Conservation (phyloP, 1,139 yeast genomes). For the Insectozyma bohioensis region DNA sequence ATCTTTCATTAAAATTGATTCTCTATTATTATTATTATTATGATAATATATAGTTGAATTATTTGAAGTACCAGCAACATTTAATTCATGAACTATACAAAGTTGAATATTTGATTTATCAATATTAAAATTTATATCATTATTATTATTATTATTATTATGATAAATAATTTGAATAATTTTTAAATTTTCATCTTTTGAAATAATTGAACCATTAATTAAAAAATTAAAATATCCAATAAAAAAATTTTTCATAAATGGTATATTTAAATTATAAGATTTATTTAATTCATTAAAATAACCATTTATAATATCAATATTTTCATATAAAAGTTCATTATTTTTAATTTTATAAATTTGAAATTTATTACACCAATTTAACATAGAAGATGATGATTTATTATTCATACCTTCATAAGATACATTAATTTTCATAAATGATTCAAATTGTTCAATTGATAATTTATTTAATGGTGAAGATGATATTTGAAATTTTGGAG, state of each 20-base stretch:
- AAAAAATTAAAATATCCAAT: conserved; percentile 39
- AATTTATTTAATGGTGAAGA: conserved; percentile 18
- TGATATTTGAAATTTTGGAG: conserved; percentile 9
- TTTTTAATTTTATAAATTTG: conserved; percentile 27
- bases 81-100: conserved; percentile 31
- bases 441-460: conserved; percentile 27
- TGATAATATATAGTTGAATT: conserved; percentile 5
- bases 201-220: conserved; percentile 28
- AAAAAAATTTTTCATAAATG: conserved; percentile 42
- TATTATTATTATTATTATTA: conserved; percentile 10
- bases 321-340: conserved; percentile 22
- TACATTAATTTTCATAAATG: conserved; percentile 29
- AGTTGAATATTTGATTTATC: conserved; percentile 21
- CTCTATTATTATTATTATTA: not conserved
- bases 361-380: conserved; percentile 37
- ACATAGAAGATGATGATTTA: conserved; percentile 16
- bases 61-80: conserved; percentile 11
- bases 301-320: conserved; percentile 37
- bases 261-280: conserved; percentile 32
- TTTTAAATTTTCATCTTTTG: conserved; percentile 25
- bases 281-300: conserved; percentile 20
- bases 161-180: conserved; percentile 34
- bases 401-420: conserved; percentile 7
- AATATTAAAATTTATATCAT: conserved; percentile 13
- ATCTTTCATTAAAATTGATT: conserved; percentile 18